phyloP scores from a whole-genome alignment of 1,139 yeast genomes.

The Scheffersomyces insectosa region DNA sequence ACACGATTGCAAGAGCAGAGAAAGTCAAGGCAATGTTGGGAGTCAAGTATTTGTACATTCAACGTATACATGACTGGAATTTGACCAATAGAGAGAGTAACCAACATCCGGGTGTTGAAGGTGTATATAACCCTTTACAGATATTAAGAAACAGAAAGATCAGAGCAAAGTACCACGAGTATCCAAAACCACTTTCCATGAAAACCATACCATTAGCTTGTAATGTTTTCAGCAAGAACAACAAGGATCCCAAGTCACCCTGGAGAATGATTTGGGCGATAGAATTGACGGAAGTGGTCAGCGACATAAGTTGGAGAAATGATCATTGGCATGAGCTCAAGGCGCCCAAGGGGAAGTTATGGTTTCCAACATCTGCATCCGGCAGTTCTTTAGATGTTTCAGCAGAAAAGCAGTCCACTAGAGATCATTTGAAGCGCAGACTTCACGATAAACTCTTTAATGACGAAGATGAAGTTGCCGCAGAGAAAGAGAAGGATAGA shows the following conservation, averaged over 20 bases:
- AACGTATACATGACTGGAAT: constrained; percentile 29
- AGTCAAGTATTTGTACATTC: constrained; percentile 51
- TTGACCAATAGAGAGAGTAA: constrained; percentile 15
- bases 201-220: constrained; percentile 53
- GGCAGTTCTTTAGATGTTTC: constrained; percentile 1
- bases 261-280: constrained; percentile 64
- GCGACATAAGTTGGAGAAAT: constrained; percentile 67
- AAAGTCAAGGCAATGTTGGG: constrained; percentile 53
- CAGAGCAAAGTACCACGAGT: constrained; percentile 46
- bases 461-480: constrained; percentile 6
- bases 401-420: constrained; percentile 1
- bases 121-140: constrained; percentile 79
- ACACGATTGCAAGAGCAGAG: constrained; percentile 52
- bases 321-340: constrained; percentile 63
- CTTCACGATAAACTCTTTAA: constrained; percentile 35
- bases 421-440: constrained; percentile 11
- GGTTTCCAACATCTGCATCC: constrained; percentile 47
- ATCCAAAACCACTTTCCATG: constrained; percentile 32
- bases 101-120: constrained; percentile 54
- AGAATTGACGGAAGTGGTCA: constrained; percentile 59
- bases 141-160: constrained; percentile 69
- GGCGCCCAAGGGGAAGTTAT: constrained; percentile 53
- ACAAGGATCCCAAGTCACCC: constrained; percentile 26
- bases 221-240: constrained; percentile 49
- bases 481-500: constrained; percentile 5